Base-by-base conservation (phyloP, 2,329 filamentous ascomycete species). In the Emmonsia crescens region DNA sequence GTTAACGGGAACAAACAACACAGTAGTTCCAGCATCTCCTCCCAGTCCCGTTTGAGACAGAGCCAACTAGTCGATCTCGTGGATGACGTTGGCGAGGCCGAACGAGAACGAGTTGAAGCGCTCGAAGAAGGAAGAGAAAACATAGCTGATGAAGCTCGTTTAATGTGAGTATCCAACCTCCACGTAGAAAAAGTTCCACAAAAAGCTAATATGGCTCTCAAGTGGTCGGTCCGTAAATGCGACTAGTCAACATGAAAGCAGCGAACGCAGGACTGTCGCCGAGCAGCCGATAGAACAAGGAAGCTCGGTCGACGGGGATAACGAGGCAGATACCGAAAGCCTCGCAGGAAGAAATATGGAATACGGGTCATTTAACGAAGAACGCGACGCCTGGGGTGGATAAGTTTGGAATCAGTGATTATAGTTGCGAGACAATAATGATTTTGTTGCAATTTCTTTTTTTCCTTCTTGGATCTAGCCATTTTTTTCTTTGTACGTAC, bases 21-120 rank as follows among this genome's bases (percentile, higher is more conserved):
- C 61, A 72, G 70, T 54, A 68, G 69, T 29, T 68, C 72, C n/a
- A 68, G 70, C n/a, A 66, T 81, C 56, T 83, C 82, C 6, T 77
- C 78, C 38, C 80, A 81, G 62, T 86, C 84, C 0, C 80, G 82
- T 65, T 78, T 77, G 40, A 57, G 59, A 46, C 63, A 60, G 63
- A 85, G 83, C 65, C 85, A 88, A 66, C 75, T 88, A 5, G 85
- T 88, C 12, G 85, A 89, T 69, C 74, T 89, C 3, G 81, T 88
- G 0, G 83, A 89, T 9, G 85, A 88, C 74, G 84, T 88, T 68
- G 73, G 83, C 55, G 85, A 84, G 5, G 85, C 87, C 69, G 80
- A 84, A 60, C 76, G 82, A 55, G 84, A 87, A 63, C 80, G 83
- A 56, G 81, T 83, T n/a, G 79, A 84, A 59, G 81, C 82, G 14